Evolutionary conservation across 2,329 filamentous ascomycete genomes (phyloP), one percentile per base, ranked within the genome.

Genomic region (Pseudogymnoascus sp.): DNA sequence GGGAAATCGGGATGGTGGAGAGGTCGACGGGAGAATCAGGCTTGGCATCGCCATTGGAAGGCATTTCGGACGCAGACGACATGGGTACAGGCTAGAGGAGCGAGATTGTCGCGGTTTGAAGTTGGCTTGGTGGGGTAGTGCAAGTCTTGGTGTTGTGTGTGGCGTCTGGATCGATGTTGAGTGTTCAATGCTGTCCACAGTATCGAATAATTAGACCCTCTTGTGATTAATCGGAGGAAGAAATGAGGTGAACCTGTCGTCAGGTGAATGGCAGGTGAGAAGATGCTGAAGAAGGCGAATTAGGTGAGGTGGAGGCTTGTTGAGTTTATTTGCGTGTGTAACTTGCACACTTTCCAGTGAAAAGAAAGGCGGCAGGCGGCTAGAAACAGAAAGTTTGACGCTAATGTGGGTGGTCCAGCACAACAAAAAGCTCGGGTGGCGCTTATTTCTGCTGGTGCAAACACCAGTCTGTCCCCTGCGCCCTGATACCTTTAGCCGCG

Each of bases 1-100:
- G 85, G 61, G 84, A 86, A 75, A 88, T 83, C 69, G 86, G 86
- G 65, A 88, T 88, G 61, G 85, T 88, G 65, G 84, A 86, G 65
- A 88, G 79, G 69, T 88, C 86, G 75, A 88, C 86, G 74, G 86
- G 85, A 71, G 84, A 67, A 11, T 67, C 65, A 25, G 68, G 63
- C 14, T 66, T 66, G 11, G 59, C 60, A 36, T 65, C 65, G 46
- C 61, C 65, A 64, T 65, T 65, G 43, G 62, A 56, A 16, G 69
- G 65, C 31, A 67, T 62, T 63, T 68, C 65, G 56, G 66, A 65
- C 46, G 67, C 68, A n/a, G 69, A 63, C 36, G 70, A 68, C 70
- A 72, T 73, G 59, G 25, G 28, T 56, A 56, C 49, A 56, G 49
- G 25, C 34, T 3, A 34, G n/a, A 34, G 28, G 28, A 34, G 49